Evolutionary conservation across 2,329 filamentous ascomycete genomes (phyloP).

Genomic region (Neonectria coccinea): DNA sequence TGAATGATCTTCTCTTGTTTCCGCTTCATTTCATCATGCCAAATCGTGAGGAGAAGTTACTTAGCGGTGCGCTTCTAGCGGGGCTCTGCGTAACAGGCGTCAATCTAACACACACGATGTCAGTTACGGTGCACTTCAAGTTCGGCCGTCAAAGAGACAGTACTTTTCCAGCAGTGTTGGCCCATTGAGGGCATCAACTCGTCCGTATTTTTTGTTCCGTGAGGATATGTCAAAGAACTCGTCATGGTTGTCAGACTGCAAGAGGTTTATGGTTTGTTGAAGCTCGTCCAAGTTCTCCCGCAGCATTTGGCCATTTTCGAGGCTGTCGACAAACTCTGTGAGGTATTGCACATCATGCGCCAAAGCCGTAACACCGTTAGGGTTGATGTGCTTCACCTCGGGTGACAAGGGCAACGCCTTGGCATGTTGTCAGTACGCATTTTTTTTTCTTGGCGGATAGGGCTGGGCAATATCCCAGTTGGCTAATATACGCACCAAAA

Average conservation of each 20-base stretch:
- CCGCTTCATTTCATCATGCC: conserved; percentile 64
- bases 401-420: conserved; percentile 81
- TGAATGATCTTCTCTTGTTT: conserved; percentile 14
- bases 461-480: neutral
- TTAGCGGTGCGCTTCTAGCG: conserved; percentile 71
- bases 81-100: conserved; percentile 72
- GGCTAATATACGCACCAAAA: conserved; percentile 67
- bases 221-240: conserved; percentile 95
- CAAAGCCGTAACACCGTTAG: conserved; percentile 83
- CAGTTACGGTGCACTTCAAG: conserved; percentile 31
- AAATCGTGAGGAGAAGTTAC: conserved; percentile 80
- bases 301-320: conserved; percentile 87
- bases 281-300: conserved; percentile 92
- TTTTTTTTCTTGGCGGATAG: neutral
- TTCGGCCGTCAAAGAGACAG: conserved; percentile 36
- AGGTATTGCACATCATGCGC: conserved; percentile 87
- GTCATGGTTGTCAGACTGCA: conserved; percentile 90
- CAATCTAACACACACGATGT: conserved; percentile 60
- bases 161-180: conserved; percentile 93
- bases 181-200: conserved; percentile 91
- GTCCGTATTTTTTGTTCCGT: conserved; percentile 91
- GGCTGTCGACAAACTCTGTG: conserved; percentile 84
- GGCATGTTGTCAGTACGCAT: conserved; percentile 34
- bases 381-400: conserved; percentile 87
- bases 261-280: conserved; percentile 89